Percentiles rank a stretch among this genome's conserved stretches.
Conservation (phyloP, 345 rosid species). For the Salix koriyanagi region DNA sequence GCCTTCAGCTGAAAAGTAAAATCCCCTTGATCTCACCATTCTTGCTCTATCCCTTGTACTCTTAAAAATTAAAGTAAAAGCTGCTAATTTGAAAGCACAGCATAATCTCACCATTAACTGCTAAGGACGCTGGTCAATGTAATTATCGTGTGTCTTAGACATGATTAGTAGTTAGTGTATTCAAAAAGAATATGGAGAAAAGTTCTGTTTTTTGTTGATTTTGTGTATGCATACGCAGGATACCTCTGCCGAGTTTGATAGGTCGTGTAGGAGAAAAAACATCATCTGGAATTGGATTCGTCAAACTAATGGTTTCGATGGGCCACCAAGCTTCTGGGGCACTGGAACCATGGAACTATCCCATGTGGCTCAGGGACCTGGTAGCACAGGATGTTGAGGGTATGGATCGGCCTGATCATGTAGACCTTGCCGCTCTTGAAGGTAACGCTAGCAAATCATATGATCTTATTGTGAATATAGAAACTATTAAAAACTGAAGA, state of each 20-base stretch:
- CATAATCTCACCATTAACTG: no score
- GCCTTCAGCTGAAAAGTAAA: slow-evolving; percentile 33
- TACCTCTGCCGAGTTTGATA: slow-evolving; percentile 30
- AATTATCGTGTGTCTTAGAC: no score
- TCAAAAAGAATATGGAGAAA: no score
- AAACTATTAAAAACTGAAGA: no score
- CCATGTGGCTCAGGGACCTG: slow-evolving; percentile 44
- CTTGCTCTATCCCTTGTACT: no score
- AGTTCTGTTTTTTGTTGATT: no score
- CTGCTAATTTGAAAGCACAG: no score
- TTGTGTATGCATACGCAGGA: slow-evolving; percentile 12
- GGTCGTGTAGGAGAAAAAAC: slow-evolving; percentile 43
- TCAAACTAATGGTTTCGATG: slow-evolving; percentile 50
- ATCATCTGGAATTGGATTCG: slow-evolving; percentile 39
- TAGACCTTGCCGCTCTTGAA: slow-evolving; percentile 54
- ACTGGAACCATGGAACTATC: slow-evolving; percentile 55
- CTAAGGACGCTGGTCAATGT: no score
- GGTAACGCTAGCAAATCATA: slow-evolving; percentile 15
- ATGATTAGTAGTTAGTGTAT: no score
- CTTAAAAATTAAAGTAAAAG: no score
- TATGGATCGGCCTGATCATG: slow-evolving; percentile 39
- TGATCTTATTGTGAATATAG: no score
- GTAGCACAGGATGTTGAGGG: slow-evolving; percentile 40
- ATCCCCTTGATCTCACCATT: no score
- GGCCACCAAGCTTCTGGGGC: slow-evolving; percentile 67